Conservation (phyloP, 345 rosid genomes). For the Populus davidiana region DNA sequence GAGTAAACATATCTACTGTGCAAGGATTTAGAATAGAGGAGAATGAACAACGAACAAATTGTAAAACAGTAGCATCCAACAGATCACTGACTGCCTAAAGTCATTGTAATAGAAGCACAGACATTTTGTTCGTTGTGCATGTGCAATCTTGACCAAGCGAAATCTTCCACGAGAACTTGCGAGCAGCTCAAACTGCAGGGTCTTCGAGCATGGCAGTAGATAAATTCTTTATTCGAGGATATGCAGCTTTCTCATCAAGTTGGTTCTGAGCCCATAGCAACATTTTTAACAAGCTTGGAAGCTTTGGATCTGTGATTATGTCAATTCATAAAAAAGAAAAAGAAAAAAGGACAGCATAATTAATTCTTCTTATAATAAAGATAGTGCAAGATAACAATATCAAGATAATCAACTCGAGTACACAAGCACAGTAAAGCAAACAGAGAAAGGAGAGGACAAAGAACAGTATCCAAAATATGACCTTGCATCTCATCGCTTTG, state of each 20-base stretch:
- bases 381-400: background rate
- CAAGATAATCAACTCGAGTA: background rate
- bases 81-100: conserved; percentile 19
- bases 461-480: background rate
- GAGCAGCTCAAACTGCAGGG: conserved; percentile 45
- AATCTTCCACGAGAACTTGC: conserved; percentile 1
- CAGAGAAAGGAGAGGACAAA: background rate
- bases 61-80: conserved; percentile 16
- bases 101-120: conserved; percentile 5
- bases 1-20: conserved; percentile 4
- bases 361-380: background rate
- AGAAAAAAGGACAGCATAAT: background rate
- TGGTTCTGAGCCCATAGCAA: conserved; percentile 83
- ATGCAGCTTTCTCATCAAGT: conserved; percentile 87
- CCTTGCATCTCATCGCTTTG: background rate
- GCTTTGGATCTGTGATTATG: conserved; percentile 71
- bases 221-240: conserved; percentile 81
- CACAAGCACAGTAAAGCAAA: background rate
- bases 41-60: conserved; percentile 18
- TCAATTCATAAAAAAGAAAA: background rate
- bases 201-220: conserved; percentile 73
- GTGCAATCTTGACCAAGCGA: conserved; percentile 2
- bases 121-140: background rate
- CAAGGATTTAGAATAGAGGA: conserved; percentile 17
- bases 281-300: conserved; percentile 91